Evolutionary conservation across 2,329 filamentous ascomycete species (phyloP).

Genomic region (Taxawa tesnikishii): DNA sequence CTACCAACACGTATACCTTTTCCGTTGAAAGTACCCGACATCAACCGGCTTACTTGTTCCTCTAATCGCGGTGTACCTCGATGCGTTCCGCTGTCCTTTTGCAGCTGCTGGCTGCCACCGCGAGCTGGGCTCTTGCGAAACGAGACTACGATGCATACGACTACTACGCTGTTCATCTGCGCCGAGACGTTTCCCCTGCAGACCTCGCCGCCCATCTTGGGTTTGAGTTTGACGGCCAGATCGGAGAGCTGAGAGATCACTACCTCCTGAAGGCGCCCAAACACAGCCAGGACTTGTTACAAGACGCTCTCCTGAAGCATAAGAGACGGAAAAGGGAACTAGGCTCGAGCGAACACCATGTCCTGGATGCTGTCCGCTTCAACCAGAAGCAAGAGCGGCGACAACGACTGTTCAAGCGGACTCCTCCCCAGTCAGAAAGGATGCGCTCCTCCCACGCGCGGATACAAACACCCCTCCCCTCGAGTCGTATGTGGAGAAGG

Average conservation of each 20-base stretch:
- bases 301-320: slow-evolving; percentile 38
- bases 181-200: slow-evolving; percentile 50
- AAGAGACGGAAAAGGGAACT: slow-evolving; percentile 50
- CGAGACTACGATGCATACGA: slow-evolving; percentile 60
- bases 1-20: too few relatives aligned
- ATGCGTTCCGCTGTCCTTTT: not conserved
- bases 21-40: too few relatives aligned
- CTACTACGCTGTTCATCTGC: slow-evolving; percentile 86
- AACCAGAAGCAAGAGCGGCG: slow-evolving; percentile 65
- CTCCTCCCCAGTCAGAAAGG: slow-evolving; percentile 17
- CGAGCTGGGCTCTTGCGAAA: slow-evolving; percentile 5
- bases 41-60: too few relatives aligned
- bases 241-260: slow-evolving; percentile 68
- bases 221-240: slow-evolving; percentile 65
- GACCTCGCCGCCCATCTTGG: slow-evolving; percentile 62
- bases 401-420: slow-evolving; percentile 48
- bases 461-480: slow-evolving; percentile 11
- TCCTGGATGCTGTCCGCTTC: slow-evolving; percentile 63
- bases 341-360: slow-evolving; percentile 33
- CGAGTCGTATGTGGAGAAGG: slow-evolving; percentile 41
- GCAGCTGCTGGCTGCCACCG: slow-evolving; percentile 4
- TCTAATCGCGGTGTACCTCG: too few relatives aligned
- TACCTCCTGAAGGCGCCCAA: slow-evolving; percentile 69
- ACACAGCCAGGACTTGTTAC: slow-evolving; percentile 41
- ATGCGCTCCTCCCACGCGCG: not conserved